A percentile compares a stretch with the other conserved stretches of the same genome.
These are phyloP conservation scores for Fusarium transvaalense DNA, from an alignment of 2,329 filamentous ascomycete species.

Conservation along the genomic window DNA sequence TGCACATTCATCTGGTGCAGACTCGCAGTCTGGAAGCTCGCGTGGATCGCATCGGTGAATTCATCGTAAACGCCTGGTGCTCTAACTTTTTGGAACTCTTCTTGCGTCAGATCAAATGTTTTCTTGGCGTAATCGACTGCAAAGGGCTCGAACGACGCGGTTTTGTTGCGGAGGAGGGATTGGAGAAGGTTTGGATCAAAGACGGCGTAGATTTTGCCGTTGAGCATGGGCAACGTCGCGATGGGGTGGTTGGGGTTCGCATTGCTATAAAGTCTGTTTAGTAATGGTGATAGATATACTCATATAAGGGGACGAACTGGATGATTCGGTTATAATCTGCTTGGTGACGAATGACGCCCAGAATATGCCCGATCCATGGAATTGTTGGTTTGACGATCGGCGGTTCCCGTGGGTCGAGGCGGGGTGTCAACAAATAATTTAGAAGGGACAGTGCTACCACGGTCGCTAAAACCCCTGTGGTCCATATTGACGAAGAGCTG, in stretches of 20 bases:
- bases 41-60: conserved; percentile 51
- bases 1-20: conserved; percentile 50
- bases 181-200: conserved; percentile 56
- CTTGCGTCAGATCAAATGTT: conserved; percentile 54
- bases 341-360: conserved; percentile 56
- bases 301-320: conserved; percentile 49
- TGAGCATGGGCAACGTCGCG: conserved; percentile 60
- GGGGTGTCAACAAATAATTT: conserved; percentile 34
- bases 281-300: not conserved
- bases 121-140: conserved; percentile 54
- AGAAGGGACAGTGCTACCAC: conserved; percentile 29
- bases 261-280: conserved; percentile 34
- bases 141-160: conserved; percentile 59
- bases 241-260: conserved; percentile 49
- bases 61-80: conserved; percentile 37
- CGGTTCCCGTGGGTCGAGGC: conserved; percentile 56
- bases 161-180: conserved; percentile 55
- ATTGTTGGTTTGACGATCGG: conserved; percentile 56
- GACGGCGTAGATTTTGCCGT: conserved; percentile 60
- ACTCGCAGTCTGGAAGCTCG: conserved; percentile 51
- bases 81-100: conserved; percentile 46
- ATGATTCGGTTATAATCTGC: conserved; percentile 54
- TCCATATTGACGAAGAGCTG: conserved; percentile 56
- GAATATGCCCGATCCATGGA: conserved; percentile 61
- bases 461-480: conserved; percentile 23